phyloP scores from a whole-genome alignment of 129 eudicot species.

The Oenanthe sinensis region DNA sequence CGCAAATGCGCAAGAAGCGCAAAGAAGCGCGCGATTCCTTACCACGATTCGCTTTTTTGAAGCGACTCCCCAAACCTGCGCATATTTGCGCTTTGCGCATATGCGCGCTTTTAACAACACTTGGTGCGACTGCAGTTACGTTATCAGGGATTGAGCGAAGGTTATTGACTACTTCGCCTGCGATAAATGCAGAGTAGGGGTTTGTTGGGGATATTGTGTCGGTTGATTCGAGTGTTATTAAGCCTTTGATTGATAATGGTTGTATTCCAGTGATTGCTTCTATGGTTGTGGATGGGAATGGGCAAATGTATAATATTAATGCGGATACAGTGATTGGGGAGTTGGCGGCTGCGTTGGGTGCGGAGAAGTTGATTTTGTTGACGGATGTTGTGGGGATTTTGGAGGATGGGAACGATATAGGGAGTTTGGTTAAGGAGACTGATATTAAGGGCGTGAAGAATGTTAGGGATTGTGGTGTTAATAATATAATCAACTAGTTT shows the following conservation, averaged over 20 bases:
- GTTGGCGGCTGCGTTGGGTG: slow-evolving; percentile 79
- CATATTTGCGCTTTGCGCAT: too few species aligned
- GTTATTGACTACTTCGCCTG: slow-evolving; percentile 65
- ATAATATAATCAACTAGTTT: too few species aligned
- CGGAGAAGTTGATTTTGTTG: slow-evolving; percentile 80
- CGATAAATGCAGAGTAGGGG: slow-evolving; percentile 49
- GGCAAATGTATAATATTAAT: slow-evolving; percentile 82
- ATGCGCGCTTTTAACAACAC: too few species aligned
- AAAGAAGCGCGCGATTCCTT: too few species aligned
- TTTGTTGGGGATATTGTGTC: slow-evolving; percentile 77
- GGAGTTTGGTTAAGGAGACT: slow-evolving; percentile 27
- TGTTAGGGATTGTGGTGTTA: too few species aligned
- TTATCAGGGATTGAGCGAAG: slow-evolving; percentile 79
- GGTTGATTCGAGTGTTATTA: slow-evolving; percentile 62
- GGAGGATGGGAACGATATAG: slow-evolving; percentile 47
- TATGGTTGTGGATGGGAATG: slow-evolving; percentile 68
- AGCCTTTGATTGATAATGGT: slow-evolving; percentile 48
- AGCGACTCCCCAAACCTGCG: too few species aligned
- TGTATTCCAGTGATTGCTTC: slow-evolving; percentile 89
- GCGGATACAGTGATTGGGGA: slow-evolving; percentile 95
- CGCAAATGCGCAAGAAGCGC: too few species aligned
- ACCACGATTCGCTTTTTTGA: too few species aligned
- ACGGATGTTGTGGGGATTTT: slow-evolving; percentile 86
- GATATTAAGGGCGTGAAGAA: slow-evolving; percentile 19
- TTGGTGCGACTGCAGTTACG: slow-evolving; percentile 81